Evolutionary conservation across 306 rosid genomes (phyloP), one percentile per base, ranked within the genome.

Genomic region (Urtica urens): DNA sequence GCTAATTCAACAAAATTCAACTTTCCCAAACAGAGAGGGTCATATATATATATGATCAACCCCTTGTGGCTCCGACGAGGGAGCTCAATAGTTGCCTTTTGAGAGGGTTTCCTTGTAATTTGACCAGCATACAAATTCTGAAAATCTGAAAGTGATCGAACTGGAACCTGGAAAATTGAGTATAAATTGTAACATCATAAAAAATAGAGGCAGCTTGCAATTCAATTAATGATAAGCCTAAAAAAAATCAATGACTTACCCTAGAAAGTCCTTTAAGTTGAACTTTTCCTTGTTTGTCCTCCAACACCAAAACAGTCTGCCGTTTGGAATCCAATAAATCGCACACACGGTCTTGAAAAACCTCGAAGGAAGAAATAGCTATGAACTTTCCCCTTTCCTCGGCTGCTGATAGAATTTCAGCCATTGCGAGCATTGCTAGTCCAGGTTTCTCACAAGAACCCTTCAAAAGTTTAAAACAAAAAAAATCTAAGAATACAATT

Each of bases 1-100:
- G 97, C 92, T 68, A 81, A 49, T 51, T 90, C 95, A 34, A 90
- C 90, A 26, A 90, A 84, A 67, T 75, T 84, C 72, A 90, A 63
- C 80, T 79, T 84, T 70, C 77, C 69, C 49, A 57, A 62, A 54
- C 16, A 51, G 59, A 50, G 54, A 24, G 42, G 51, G 46, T 47
- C 72, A 59, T 35, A 46, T 50, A 81, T 63, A 63, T 79, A 57
- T 26, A 90, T 62, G 28, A 71, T 73, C 64, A 90, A 71, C 49
- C 99, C 99, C 72, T 58, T 56, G 63, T 90, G 99, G 60, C 74
- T 41, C 40, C 79, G 68, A 17, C 51, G 63, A 62, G 73, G 56
- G 53, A 33, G 71, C 62, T 84, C 82, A 49, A 8, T 48, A 25
- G 78, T 72, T 27, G 62, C 69, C 31, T 67, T 85, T 45, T 66